Base-by-base conservation (phyloP, 2,329 filamentous ascomycete genomes). In the Monascus ruber region DNA sequence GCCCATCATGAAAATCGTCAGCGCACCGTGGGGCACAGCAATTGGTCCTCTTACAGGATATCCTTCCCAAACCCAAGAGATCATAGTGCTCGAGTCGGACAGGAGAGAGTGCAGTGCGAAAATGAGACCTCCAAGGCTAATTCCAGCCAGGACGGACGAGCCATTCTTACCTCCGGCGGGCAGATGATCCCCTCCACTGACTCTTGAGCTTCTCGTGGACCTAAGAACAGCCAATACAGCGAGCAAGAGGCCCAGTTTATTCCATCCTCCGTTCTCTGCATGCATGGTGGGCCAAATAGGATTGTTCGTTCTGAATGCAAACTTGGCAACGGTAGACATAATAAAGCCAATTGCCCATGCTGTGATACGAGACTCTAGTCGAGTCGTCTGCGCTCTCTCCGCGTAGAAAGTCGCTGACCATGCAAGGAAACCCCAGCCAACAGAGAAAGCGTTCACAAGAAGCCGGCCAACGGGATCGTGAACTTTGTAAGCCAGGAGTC, bases 11-110 rank as follows among this genome's bases (percentile, higher is more conserved):
- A 84, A 74, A 38, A 95, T 76, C 1, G 87, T 95, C 58, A 82
- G 77, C 52, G 85, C 86, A 39, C 88, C 91, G 54, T 96, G 87
- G n/a, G 87, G 86, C 35, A 81, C 86, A 44, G 87, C 78, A 36
- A 91, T 77, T 2, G 91, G 91, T 5, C 91, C 91, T 36, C 83
- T 79, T 32, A 96, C 77, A 9, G 91, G 91, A 53, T 84, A 98
- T 5, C 91, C 91, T 51, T 95, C 87, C 91, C 91, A 98, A 2
- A 86, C 86, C 91, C 91, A 98, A 10, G 88, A 73, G 42, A 96
- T 95, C 87, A 98, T 96, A 39, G 91, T 98, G 68, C 91, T 96
- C 0, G 88, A 94, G 59, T 98, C 91, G 0, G 91, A 95, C 7
- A 98, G 74, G 6, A 98, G 71, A 1, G 88, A 95, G 59, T 96